A percentile compares a stretch with the other conserved stretches of the same genome.
phyloP scores from a whole-genome alignment of 2,329 filamentous ascomycete genomes.

The Aspergillus calidoustus region DNA sequence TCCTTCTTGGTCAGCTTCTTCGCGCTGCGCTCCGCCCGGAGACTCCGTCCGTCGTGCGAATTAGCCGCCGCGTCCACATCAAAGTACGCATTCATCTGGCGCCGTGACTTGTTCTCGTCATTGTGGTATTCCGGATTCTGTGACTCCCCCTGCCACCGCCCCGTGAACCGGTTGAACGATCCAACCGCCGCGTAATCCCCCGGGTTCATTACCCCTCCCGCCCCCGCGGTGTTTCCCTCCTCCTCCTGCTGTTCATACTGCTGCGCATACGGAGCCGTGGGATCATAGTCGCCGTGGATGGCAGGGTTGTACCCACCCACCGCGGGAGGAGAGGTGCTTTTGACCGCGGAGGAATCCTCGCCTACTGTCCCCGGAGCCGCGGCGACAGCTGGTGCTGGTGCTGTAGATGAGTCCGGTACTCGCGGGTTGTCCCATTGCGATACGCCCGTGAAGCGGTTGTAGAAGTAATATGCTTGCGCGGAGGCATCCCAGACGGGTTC shows the following conservation, averaged over 20 bases:
- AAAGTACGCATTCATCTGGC: slow-evolving; percentile 94
- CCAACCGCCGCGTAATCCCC: slow-evolving; percentile 69
- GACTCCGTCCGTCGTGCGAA: slow-evolving; percentile 82
- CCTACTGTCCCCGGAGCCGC: slow-evolving; percentile 28
- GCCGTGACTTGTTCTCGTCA: slow-evolving; percentile 82
- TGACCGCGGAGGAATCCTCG: slow-evolving; percentile 23
- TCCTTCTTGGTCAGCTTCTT: slow-evolving; percentile 86
- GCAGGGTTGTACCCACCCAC: slow-evolving; percentile 87
- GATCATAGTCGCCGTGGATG: slow-evolving; percentile 95
- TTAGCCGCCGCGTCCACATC: slow-evolving; percentile 95
- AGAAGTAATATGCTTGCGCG: slow-evolving; percentile 77
- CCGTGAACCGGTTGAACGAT: slow-evolving; percentile 90
- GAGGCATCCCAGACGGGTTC: slow-evolving; percentile 75
- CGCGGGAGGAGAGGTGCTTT: slow-evolving; percentile 45
- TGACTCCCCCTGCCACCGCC: slow-evolving; percentile 73
- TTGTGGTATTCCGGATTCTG: slow-evolving; percentile 76
- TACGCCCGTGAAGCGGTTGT: slow-evolving; percentile 75
- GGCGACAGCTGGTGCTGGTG: not conserved
- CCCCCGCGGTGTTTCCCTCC: slow-evolving; percentile 39
- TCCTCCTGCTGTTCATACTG: slow-evolving; percentile 49
- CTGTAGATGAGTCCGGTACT: slow-evolving; percentile 55
- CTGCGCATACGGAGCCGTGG: slow-evolving; percentile 90
- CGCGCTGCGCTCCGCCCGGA: slow-evolving; percentile 86
- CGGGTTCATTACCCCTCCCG: slow-evolving; percentile 41
- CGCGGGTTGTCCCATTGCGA: slow-evolving; percentile 89